phyloP scores from a whole-genome alignment of 2,329 filamentous ascomycete genomes.

The Harringtonia aguacate region DNA sequence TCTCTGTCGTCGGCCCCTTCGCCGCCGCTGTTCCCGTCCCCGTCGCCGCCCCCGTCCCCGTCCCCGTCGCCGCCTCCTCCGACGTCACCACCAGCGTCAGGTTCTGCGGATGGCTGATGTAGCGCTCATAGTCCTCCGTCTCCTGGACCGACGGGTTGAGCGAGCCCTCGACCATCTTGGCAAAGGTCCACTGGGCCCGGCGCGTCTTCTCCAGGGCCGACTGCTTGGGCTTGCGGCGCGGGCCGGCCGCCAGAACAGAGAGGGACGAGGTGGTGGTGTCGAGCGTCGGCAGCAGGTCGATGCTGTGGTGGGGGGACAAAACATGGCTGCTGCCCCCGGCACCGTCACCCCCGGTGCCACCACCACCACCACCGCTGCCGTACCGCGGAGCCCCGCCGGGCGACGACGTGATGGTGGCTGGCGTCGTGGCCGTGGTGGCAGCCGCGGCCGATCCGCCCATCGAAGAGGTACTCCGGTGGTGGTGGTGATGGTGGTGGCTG shows the following conservation, averaged over 20 bases:
- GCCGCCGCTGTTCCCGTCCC: background rate
- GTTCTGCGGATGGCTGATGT: conserved; percentile 80
- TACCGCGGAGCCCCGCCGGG: too few species aligned
- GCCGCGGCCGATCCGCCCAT: background rate
- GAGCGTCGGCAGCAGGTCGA: background rate
- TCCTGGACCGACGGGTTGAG: conserved; percentile 79
- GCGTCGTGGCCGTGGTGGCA: conserved; percentile 6
- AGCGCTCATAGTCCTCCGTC: conserved; percentile 76
- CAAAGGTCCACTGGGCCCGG: conserved; percentile 79
- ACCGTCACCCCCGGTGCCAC: too few species aligned
- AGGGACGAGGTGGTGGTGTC: conserved; percentile 4
- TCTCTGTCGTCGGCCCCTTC: conserved; percentile 17
- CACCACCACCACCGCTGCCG: too few species aligned
- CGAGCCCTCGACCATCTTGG: conserved; percentile 74
- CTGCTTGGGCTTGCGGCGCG: conserved; percentile 34
- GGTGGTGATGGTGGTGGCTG: background rate
- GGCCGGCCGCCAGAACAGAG: conserved; percentile 2
- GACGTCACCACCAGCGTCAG: conserved; percentile 76
- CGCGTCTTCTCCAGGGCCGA: conserved; percentile 65
- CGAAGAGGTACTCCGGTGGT: too few species aligned
- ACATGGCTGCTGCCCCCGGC: background rate
- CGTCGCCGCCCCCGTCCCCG: background rate
- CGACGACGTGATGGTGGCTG: background rate
- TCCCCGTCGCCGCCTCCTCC: conserved; percentile 41
- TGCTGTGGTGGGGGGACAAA: too few species aligned